phyloP scores from a whole-genome alignment of 2,329 filamentous ascomycete species.

The Colletotrichum melonis region DNA sequence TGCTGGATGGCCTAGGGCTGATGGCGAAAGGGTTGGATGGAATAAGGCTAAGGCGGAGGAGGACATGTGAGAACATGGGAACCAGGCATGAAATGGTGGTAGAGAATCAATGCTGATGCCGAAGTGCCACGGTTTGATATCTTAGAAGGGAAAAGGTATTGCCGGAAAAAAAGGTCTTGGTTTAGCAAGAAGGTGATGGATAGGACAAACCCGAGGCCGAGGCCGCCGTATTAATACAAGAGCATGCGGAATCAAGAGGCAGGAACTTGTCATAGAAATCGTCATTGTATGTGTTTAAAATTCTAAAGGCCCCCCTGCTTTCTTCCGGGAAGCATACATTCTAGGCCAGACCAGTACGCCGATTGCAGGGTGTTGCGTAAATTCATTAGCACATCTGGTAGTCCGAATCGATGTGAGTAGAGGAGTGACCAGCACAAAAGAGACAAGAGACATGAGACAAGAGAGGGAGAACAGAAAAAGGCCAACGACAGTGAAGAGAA shows the following conservation, averaged over 20 bases:
- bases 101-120: not conserved
- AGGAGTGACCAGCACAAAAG: conserved; percentile 33
- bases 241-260: not conserved
- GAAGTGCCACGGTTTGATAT: no score
- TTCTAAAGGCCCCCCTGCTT: conserved; percentile 10
- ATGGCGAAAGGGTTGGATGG: no score
- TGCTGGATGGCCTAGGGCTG: no score
- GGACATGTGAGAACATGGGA: not conserved
- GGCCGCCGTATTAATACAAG: not conserved
- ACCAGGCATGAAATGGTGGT: not conserved
- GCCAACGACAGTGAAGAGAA: not conserved
- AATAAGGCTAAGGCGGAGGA: no score
- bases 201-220: not conserved
- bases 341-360: conserved; percentile 23
- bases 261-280: not conserved
- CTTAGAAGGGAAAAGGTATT: no score
- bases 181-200: not conserved
- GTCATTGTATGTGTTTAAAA: not conserved
- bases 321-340: conserved; percentile 17
- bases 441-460: not conserved
- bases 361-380: conserved; percentile 20
- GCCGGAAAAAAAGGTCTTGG: no score
- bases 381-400: conserved; percentile 33
- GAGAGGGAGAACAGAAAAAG: not conserved
- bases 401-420: conserved; percentile 5